A percentile compares a stretch with the other conserved stretches of the same genome.
Evolutionary conservation across 1,284 basidiomycete species (phyloP).

Genomic region (Microstroma glucosiphilum): DNA sequence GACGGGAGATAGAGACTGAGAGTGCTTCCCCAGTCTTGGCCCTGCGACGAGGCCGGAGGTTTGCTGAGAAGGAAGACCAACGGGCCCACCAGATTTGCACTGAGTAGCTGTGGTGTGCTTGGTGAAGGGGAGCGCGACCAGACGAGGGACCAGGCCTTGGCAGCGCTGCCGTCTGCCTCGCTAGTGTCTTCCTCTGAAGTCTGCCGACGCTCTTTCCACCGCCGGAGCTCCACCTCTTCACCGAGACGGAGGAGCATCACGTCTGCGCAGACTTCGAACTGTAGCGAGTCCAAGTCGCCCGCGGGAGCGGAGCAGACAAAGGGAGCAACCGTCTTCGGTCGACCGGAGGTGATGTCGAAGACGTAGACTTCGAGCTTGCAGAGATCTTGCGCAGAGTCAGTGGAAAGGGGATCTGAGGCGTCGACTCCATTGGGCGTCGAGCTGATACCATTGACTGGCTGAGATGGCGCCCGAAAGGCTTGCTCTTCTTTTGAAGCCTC

Average conservation of each 20-base stretch:
- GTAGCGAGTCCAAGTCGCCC: not conserved
- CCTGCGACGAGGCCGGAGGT: not conserved
- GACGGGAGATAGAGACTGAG: not conserved
- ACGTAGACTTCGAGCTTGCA: not conserved
- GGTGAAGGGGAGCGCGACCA: not conserved
- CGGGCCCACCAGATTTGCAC: not conserved
- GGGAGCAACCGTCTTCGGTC: too few species aligned
- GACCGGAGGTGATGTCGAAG: not conserved
- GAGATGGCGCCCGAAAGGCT: not conserved
- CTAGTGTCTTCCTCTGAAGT: not conserved
- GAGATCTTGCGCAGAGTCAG: not conserved
- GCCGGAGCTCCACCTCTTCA: not conserved
- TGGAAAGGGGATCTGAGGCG: not conserved
- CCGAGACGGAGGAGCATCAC: not conserved
- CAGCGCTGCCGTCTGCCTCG: not conserved
- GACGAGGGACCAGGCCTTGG: slow-evolving; percentile 1
- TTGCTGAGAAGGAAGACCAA: not conserved
- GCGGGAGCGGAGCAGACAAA: too few species aligned
- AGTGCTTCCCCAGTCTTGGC: slow-evolving; percentile 4
- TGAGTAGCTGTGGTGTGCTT: not conserved
- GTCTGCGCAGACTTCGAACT: not conserved
- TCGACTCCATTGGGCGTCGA: not conserved
- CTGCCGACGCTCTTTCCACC: not conserved
- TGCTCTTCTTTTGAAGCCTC: not conserved
- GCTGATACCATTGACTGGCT: not conserved